These are phyloP conservation scores for Lavandula angustifolia DNA, from an alignment of 257 asterid species.

Conservation along the genomic window DNA sequence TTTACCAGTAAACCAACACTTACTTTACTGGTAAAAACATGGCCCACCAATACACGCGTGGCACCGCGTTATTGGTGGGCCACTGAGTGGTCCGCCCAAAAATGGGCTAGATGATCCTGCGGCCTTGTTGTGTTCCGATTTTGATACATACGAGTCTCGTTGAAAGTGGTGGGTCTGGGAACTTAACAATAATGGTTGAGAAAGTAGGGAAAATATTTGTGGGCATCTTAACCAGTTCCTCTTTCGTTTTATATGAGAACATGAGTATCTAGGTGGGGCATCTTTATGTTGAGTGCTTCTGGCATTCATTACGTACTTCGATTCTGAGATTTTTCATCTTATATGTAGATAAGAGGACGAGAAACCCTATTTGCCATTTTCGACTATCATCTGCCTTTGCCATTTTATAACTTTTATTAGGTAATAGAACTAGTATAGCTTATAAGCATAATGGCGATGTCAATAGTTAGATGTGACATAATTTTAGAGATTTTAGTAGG, in stretches of 20 bases:
- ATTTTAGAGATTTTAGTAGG: too few species aligned
- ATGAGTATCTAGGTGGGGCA: constrained; percentile 54
- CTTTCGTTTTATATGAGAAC: constrained; percentile 38
- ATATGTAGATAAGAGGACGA: constrained; percentile 30
- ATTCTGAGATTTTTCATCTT: constrained; percentile 27
- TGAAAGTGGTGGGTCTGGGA: constrained; percentile 53
- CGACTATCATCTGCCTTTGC: neutral
- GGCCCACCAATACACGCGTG: too few species aligned
- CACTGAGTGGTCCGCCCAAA: too few species aligned
- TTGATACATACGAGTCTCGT: constrained; percentile 28
- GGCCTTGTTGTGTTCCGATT: constrained; percentile 41
- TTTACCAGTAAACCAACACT: too few species aligned
- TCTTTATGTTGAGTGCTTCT: constrained; percentile 46
- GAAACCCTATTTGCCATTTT: constrained; percentile 29
- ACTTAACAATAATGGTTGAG: constrained; percentile 49
- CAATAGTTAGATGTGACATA: too few species aligned
- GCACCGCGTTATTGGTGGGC: too few species aligned
- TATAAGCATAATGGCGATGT: too few species aligned
- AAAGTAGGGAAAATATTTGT: constrained; percentile 41
- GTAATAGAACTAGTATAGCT: neutral
- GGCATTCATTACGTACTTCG: constrained; percentile 35
- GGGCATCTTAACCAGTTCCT: constrained; percentile 45
- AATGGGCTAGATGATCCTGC: too few species aligned
- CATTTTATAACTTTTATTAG: constrained; percentile 15
- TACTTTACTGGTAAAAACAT: too few species aligned